Percentiles rank a stretch among this genome's conserved stretches.
Conservation (phyloP, 257 asterid species). For the Rubia yunnanensis region DNA sequence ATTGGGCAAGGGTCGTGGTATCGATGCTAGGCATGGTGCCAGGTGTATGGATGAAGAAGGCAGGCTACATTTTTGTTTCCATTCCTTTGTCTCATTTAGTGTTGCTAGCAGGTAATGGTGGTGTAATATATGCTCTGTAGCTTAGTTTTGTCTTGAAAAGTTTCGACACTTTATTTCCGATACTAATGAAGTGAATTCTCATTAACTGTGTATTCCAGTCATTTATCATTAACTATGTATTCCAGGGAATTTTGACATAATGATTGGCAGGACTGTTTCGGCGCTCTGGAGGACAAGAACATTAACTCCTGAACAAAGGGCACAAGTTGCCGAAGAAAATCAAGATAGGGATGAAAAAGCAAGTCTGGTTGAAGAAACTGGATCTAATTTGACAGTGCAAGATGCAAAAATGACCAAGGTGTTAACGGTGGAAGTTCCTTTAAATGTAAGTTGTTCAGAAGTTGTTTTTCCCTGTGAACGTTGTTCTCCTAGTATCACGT, state of each 20-base stretch:
- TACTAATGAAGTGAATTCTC: too few species aligned
- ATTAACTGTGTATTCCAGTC: too few species aligned
- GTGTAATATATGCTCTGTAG: not conserved
- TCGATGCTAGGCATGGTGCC: slow-evolving; percentile 79
- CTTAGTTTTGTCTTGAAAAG: not conserved
- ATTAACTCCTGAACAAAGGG: slow-evolving; percentile 48
- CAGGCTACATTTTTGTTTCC: slow-evolving; percentile 78
- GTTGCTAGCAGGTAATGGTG: slow-evolving; percentile 66
- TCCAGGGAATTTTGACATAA: not conserved
- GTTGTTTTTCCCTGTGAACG: not conserved
- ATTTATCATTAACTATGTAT: not conserved
- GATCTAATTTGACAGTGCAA: slow-evolving; percentile 40
- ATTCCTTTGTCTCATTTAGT: slow-evolving; percentile 69
- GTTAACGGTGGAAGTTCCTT: slow-evolving; percentile 48
- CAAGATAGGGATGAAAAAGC: slow-evolving; percentile 42
- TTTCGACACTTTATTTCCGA: not conserved
- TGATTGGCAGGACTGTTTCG: slow-evolving; percentile 55
- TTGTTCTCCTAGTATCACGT: too few species aligned
- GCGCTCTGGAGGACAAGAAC: slow-evolving; percentile 85
- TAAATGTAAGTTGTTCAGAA: slow-evolving; percentile 36
- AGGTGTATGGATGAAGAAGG: slow-evolving; percentile 66
- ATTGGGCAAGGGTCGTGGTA: slow-evolving; percentile 65
- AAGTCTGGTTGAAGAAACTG: slow-evolving; percentile 34
- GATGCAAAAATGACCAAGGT: slow-evolving; percentile 57
- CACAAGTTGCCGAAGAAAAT: slow-evolving; percentile 43